Conservation (phyloP, 192 early-diverging fungal genomes). For the Pilobolus umbonatus region DNA sequence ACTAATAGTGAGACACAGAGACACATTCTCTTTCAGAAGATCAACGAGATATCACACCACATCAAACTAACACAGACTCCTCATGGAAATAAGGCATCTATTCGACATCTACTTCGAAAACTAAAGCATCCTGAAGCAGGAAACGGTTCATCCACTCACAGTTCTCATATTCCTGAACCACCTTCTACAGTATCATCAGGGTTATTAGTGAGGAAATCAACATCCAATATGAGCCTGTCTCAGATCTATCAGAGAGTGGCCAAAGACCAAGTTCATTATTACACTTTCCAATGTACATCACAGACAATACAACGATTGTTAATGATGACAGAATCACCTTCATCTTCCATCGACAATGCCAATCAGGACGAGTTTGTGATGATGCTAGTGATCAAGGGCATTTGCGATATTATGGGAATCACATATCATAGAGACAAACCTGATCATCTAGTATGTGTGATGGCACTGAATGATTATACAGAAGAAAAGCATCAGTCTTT, state of each 20-base stretch:
- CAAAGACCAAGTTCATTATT: conserved; percentile 26
- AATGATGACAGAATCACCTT: conserved; percentile 3
- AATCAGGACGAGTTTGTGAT: conserved; percentile 18
- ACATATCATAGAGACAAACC: conserved; percentile 22
- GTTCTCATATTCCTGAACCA: neutral
- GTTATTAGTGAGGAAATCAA: conserved; percentile 1
- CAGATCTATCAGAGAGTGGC: conserved; percentile 26
- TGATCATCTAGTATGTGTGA: conserved; percentile 17
- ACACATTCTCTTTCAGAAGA: conserved; percentile 25
- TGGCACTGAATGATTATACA: conserved; percentile 19
- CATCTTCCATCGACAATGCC: neutral
- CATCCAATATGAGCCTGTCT: conserved; percentile 14
- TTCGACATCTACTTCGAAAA: conserved; percentile 19
- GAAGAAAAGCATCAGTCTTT: conserved; percentile 7
- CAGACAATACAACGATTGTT: conserved; percentile 8
- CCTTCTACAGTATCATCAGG: neutral
- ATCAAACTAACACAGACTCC: conserved; percentile 10
- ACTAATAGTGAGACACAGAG: conserved; percentile 17
- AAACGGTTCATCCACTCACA: neutral
- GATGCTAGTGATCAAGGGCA: conserved; percentile 19
- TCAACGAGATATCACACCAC: conserved; percentile 12
- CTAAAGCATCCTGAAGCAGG: conserved; percentile 2
- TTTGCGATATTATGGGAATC: conserved; percentile 30
- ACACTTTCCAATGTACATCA: conserved; percentile 20
- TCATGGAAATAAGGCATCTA: conserved; percentile 2